Base-by-base conservation (phyloP, 768 basidiomycete genomes). In the Boletus rubropictus region DNA sequence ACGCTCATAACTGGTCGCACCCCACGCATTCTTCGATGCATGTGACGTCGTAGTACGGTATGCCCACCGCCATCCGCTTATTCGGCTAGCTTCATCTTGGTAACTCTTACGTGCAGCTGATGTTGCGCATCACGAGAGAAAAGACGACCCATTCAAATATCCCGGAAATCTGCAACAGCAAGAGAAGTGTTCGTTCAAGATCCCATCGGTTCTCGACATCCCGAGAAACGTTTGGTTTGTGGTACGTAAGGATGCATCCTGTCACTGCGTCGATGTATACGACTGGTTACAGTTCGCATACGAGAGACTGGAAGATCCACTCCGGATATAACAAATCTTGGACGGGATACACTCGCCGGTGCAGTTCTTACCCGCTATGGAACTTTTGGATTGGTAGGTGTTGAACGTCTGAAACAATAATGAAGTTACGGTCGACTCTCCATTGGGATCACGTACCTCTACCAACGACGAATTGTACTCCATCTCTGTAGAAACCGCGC, bases 321-420 rank as follows among this genome's bases (percentile, higher is more conserved):
- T 84, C 32, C 85, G 74, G 33, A 86, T 81, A 55, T 85, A 85
- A 59, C 82, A 88, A 32, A 85, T 79, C 63, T 77, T 86, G 27
- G 83, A 81, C 0, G 61, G 42, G 18, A 73, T 57, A 57, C 86
- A 87, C 18, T 73, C 70, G 1, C 72, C 78, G 0, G 72, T 77
- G 62, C 86, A 87, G 24, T 76, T 53, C 15, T 54, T 46, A n/a
- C 77, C 72, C 29, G 57, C 64, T 6, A 75, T 68, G 9, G 82
- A 83, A 50, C 71, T 71, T 63, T 88, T 88, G n/a, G 83, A 83
- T 62, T 88, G 85, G 55, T 81, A 71, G 0, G 71, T 76, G 51
- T 79, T 80, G 69, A 84, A 87, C 5, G 69, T 75, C 78, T 84
- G 21, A 17, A 22, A 12, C 0, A 31, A 7, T 10, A 17, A 22